A percentile compares a stretch with the other conserved stretches of the same genome.
Evolutionary conservation across 192 early-diverging fungal genomes (phyloP).

Genomic region (Linnemannia zychae): DNA sequence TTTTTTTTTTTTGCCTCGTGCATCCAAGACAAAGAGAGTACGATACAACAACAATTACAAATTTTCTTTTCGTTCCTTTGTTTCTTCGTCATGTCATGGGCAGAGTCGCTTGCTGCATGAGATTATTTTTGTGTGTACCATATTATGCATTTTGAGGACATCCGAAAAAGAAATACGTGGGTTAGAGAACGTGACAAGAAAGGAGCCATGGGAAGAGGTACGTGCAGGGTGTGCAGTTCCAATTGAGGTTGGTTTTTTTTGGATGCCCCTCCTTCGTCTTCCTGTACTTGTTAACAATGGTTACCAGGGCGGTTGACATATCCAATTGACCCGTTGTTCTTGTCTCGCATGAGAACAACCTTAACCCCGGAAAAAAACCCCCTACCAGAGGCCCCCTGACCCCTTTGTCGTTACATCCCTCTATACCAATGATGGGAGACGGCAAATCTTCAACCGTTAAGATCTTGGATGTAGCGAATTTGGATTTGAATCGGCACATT

Average conservation of each 20-base stretch:
- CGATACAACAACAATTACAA: background rate
- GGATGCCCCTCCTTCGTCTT: no score
- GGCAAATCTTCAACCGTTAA: no score
- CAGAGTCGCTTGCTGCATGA: background rate
- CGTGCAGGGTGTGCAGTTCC: background rate
- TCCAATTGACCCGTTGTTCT: no score
- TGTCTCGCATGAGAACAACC: no score
- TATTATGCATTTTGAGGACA: background rate
- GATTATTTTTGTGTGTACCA: background rate
- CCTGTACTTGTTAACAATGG: background rate
- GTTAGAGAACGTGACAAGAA: background rate
- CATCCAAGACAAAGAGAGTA: background rate
- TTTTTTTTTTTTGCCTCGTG: background rate
- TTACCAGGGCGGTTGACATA: no score
- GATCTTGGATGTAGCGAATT: background rate
- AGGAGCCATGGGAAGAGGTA: background rate
- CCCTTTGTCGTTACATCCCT: no score
- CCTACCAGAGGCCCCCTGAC: background rate
- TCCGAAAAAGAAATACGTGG: background rate
- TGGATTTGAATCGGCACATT: background rate
- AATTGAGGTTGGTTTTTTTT: background rate
- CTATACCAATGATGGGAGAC: background rate
- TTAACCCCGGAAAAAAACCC: no score
- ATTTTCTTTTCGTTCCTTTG: background rate
- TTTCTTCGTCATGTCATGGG: slow-evolving; percentile 1